These are phyloP conservation scores for Neonectria punicea DNA, from an alignment of 2,329 filamentous ascomycete genomes.

Conservation along the genomic window DNA sequence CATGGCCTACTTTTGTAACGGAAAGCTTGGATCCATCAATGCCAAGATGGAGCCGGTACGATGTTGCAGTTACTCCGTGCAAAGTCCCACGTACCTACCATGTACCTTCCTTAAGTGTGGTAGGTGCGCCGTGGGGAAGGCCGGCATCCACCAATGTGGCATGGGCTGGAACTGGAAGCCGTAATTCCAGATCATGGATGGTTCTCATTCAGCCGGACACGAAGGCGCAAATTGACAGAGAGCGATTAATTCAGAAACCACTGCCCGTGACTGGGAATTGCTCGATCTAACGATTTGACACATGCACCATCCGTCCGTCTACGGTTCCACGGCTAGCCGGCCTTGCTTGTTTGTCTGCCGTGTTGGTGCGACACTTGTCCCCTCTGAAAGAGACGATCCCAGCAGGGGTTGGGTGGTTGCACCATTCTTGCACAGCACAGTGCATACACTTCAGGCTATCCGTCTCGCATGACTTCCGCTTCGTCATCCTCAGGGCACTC, in stretches of 20 bases:
- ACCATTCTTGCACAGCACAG: background rate
- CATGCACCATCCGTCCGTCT: background rate
- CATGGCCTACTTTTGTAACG: background rate
- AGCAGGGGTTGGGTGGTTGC: slow-evolving; percentile 2
- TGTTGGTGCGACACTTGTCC: slow-evolving; percentile 20
- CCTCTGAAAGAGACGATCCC: slow-evolving; percentile 7
- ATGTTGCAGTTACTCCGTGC: background rate
- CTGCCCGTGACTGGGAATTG: background rate
- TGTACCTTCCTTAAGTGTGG: slow-evolving; percentile 15
- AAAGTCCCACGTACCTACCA: background rate
- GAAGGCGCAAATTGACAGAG: background rate
- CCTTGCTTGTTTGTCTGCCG: slow-evolving; percentile 10
- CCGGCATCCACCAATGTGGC: background rate
- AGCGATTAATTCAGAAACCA: background rate
- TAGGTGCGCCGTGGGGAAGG: slow-evolving; percentile 20
- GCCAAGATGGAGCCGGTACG: slow-evolving; percentile 16
- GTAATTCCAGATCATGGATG: background rate
- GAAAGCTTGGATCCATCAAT: slow-evolving; percentile 22
- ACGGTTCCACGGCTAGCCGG: slow-evolving; percentile 3
- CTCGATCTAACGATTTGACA: background rate
- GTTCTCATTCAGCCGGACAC: background rate
- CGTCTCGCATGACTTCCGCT: no score
- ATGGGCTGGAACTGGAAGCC: background rate
- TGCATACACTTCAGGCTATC: background rate
- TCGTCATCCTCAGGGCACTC: background rate